These are phyloP conservation scores for Zancudomyces culisetae DNA, from an alignment of 371 early-diverging fungal species.

Conservation along the genomic window DNA sequence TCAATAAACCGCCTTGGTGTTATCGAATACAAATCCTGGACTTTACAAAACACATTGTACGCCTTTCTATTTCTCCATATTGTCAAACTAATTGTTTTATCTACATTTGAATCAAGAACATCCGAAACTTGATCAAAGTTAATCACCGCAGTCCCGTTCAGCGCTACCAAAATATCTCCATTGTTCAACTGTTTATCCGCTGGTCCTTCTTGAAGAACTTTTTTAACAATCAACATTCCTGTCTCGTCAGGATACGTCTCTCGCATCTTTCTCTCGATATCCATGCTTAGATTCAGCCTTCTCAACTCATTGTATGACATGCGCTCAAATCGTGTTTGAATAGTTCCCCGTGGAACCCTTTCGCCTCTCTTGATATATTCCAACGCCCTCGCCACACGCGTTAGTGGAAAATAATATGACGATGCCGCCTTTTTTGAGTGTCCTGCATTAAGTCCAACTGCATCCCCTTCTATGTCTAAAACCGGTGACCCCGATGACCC, in stretches of 20 bases:
- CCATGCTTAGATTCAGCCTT: constrained; percentile 40
- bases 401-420: constrained; percentile 80
- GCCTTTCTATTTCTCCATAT: constrained; percentile 49
- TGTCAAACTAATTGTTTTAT: constrained; percentile 28
- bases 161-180: constrained; percentile 68
- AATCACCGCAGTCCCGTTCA: constrained; percentile 57
- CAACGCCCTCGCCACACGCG: constrained; percentile 63
- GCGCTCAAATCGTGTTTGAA: constrained; percentile 64
- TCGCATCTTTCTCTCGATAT: constrained; percentile 54
- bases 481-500: constrained; percentile 79
- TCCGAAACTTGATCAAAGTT: constrained; percentile 47
- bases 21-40: constrained; percentile 61
- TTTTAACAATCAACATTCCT: constrained; percentile 71
- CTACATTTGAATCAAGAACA: constrained; percentile 47
- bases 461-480: constrained; percentile 77
- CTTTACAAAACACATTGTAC: constrained; percentile 24
- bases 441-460: constrained; percentile 82
- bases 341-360: constrained; percentile 68
- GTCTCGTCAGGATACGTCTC: constrained; percentile 47
- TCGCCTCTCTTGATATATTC: constrained; percentile 40
- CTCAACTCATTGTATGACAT: constrained; percentile 41
- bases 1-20: constrained; percentile 55
- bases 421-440: constrained; percentile 68
- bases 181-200: constrained; percentile 48
- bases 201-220: constrained; percentile 70